These are phyloP conservation scores for Zasmidium cellare DNA, from an alignment of 2,329 filamentous ascomycete species.

Conservation along the genomic window DNA sequence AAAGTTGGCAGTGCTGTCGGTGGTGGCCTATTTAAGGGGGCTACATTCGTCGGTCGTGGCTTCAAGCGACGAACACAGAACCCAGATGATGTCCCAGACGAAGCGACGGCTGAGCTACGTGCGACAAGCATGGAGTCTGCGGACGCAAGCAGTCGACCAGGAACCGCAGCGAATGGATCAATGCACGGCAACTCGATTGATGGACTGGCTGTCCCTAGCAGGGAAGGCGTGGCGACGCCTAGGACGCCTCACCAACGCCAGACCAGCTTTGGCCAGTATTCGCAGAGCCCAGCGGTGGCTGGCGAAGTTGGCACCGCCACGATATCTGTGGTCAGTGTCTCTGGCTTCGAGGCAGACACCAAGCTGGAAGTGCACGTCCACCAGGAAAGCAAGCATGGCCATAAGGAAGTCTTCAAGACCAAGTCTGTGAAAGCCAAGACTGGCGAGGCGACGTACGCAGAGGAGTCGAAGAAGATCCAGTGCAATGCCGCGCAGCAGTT, in stretches of 20 bases:
- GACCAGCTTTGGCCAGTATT: slow-evolving; percentile 43
- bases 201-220: slow-evolving; percentile 16
- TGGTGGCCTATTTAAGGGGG: slow-evolving; percentile 82
- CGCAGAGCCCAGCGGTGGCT: slow-evolving; percentile 31
- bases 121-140: slow-evolving; percentile 31
- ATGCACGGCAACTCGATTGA: slow-evolving; percentile 25
- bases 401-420: slow-evolving; percentile 84
- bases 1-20: slow-evolving; percentile 71
- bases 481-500: slow-evolving; percentile 84
- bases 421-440: slow-evolving; percentile 77
- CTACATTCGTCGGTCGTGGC: slow-evolving; percentile 84
- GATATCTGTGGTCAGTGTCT: slow-evolving; percentile 77
- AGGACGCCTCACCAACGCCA: slow-evolving; percentile 46
- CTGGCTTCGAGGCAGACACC: slow-evolving; percentile 63
- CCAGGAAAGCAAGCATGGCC: slow-evolving; percentile 56
- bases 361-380: slow-evolving; percentile 37
- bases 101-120: slow-evolving; percentile 25
- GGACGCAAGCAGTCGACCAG: slow-evolving; percentile 20
- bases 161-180: slow-evolving; percentile 19
- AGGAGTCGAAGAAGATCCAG: slow-evolving; percentile 57
- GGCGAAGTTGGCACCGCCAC: slow-evolving; percentile 70
- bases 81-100: slow-evolving; percentile 42
- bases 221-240: slow-evolving; percentile 26
- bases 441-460: slow-evolving; percentile 67
- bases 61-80: slow-evolving; percentile 71